These are phyloP conservation scores for Tilletiopsis washingtonensis DNA, from an alignment of 1,284 basidiomycete genomes.

Conservation along the genomic window DNA sequence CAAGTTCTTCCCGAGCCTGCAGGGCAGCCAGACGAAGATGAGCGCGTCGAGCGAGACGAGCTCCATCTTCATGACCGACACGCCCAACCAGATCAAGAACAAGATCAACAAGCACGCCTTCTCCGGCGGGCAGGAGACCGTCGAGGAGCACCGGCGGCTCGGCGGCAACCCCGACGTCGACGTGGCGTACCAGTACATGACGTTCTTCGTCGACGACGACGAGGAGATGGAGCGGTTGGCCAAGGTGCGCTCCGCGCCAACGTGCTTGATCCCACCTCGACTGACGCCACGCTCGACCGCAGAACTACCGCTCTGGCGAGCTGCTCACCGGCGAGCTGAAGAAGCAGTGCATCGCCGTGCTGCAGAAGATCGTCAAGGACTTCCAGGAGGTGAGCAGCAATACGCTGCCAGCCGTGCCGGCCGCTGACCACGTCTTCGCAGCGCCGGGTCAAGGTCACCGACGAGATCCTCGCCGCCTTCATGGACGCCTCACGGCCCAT, in stretches of 20 bases:
- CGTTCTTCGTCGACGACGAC: constrained; percentile 96
- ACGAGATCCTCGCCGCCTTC: too few relatives aligned
- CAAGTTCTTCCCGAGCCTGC: constrained; percentile 96
- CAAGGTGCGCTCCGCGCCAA: neutral
- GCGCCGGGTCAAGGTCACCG: too few relatives aligned
- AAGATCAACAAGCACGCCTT: constrained; percentile 72
- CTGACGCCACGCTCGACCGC: neutral
- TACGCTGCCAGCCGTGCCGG: too few relatives aligned
- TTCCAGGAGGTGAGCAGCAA: constrained; percentile 76
- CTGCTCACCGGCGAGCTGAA: constrained; percentile 89
- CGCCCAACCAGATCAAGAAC: constrained; percentile 87
- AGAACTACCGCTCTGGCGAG: constrained; percentile 85
- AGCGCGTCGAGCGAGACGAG: constrained; percentile 84
- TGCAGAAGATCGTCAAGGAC: constrained; percentile 74
- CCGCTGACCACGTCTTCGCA: too few relatives aligned
- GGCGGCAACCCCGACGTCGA: constrained; percentile 95
- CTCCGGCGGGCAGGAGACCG: constrained; percentile 62
- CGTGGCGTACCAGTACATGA: constrained; percentile 88
- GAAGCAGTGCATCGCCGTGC: constrained; percentile 70
- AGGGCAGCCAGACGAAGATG: constrained; percentile 98
- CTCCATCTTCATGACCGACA: constrained; percentile 93
- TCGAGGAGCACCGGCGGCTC: constrained; percentile 79
- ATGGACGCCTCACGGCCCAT: too few relatives aligned
- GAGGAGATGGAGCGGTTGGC: constrained; percentile 70
- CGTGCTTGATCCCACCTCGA: neutral